phyloP scores from a whole-genome alignment of 2,329 filamentous ascomycete genomes.

The Tolypocladium cylindrosporum region DNA sequence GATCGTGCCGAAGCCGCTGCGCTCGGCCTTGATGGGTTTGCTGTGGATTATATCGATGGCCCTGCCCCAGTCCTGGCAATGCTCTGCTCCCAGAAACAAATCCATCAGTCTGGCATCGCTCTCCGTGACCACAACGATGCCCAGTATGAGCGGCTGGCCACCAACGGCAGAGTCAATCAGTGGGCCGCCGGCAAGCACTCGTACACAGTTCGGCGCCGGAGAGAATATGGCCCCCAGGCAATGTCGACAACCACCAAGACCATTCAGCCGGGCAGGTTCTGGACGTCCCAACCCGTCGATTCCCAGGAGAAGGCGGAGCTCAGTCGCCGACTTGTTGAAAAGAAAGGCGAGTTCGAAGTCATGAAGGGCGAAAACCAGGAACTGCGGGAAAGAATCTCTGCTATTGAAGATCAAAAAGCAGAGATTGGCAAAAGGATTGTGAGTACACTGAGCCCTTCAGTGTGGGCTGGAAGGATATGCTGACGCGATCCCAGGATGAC shows the following conservation, averaged over 20 bases:
- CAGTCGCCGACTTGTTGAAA: constrained; percentile 38
- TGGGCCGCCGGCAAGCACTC: constrained; percentile 61
- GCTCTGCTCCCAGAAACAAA: constrained; percentile 63
- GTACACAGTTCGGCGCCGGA: constrained; percentile 59
- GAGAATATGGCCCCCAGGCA: constrained; percentile 70
- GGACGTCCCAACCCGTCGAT: constrained; percentile 72
- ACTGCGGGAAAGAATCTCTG: constrained; percentile 25
- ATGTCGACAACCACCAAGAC: constrained; percentile 57
- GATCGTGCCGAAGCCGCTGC: constrained; percentile 40
- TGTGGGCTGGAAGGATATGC: not conserved
- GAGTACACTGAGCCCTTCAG: constrained; percentile 6
- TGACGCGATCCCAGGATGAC: constrained; percentile 26
- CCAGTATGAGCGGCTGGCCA: constrained; percentile 57
- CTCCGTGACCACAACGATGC: constrained; percentile 52
- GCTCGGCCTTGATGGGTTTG: constrained; percentile 69
- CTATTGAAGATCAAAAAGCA: constrained; percentile 31
- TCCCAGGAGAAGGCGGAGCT: constrained; percentile 52
- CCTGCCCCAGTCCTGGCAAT: constrained; percentile 78
- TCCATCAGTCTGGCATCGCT: constrained; percentile 61
- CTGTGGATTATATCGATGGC: constrained; percentile 68
- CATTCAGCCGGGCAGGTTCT: constrained; percentile 53
- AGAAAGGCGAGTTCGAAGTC: constrained; percentile 22
- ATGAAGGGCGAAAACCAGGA: constrained; percentile 23
- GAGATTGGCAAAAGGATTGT: constrained; percentile 30
- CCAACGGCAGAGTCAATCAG: constrained; percentile 45